Conservation (phyloP, 139 green algal genomes). For the Prasinococcaceae sp. region DNA sequence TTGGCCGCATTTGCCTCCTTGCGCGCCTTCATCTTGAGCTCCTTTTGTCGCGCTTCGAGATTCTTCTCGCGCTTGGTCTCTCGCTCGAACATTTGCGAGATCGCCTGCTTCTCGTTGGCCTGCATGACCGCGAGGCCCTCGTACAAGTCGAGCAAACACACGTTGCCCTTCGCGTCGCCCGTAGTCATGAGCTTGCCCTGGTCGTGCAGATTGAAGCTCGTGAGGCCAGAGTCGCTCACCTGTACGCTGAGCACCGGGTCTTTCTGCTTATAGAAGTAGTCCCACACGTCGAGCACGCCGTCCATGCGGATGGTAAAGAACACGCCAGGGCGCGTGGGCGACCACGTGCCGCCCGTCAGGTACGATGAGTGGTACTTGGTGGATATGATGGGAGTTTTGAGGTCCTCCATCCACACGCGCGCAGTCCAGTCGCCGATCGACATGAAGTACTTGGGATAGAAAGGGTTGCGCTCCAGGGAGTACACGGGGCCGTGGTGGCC, state of each 20-base stretch:
- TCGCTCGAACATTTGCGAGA: slow-evolving; percentile 42
- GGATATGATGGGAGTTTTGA: slow-evolving; percentile 70
- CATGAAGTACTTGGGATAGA: slow-evolving; percentile 86
- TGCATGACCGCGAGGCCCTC: slow-evolving; percentile 49
- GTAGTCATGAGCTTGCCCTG: slow-evolving; percentile 41
- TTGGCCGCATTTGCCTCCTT: no score
- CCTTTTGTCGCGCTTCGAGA: slow-evolving; percentile 75
- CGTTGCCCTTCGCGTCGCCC: slow-evolving; percentile 51
- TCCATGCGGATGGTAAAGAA: slow-evolving; percentile 70
- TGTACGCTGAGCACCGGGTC: slow-evolving; percentile 53
- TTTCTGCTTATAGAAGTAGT: slow-evolving; percentile 82
- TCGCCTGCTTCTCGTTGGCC: slow-evolving; percentile 60
- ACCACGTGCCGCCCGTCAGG: slow-evolving; percentile 64
- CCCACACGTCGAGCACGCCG: slow-evolving; percentile 73
- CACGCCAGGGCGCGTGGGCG: slow-evolving; percentile 52
- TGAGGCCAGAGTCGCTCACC: slow-evolving; percentile 42
- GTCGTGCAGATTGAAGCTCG: slow-evolving; percentile 46
- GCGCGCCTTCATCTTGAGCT: slow-evolving; percentile 50
- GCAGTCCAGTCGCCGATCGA: slow-evolving; percentile 78
- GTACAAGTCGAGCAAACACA: slow-evolving; percentile 57
- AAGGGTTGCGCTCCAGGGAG: slow-evolving; percentile 62
- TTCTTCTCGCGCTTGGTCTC: slow-evolving; percentile 71
- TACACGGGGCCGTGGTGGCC: slow-evolving; percentile 74
- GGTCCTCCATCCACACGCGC: slow-evolving; percentile 80
- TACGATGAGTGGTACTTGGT: slow-evolving; percentile 60